A percentile compares a stretch with the other conserved stretches of the same genome.
Conservation (phyloP, 495 filamentous ascomycete species). For the Neurospora sp. region DNA sequence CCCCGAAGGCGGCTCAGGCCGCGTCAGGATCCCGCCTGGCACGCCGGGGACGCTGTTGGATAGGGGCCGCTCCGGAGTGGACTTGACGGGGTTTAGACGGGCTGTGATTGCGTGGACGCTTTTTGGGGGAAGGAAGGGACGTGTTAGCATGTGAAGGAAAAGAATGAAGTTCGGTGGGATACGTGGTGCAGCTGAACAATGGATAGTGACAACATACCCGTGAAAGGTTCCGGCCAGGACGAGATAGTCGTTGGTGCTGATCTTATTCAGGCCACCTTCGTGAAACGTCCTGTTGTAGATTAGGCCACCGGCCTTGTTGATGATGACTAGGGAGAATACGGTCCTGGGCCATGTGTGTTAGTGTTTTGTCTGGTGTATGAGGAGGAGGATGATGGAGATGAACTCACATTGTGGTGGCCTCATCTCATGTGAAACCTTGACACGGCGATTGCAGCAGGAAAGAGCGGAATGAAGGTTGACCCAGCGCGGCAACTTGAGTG, state of each 20-base stretch:
- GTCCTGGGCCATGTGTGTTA: constrained; percentile 45
- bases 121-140: constrained; percentile 14
- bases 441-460: not conserved
- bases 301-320: constrained; percentile 95
- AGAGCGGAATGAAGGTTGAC: not conserved
- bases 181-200: too few relatives aligned
- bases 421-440: constrained; percentile 4
- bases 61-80: constrained; percentile 18
- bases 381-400: not conserved
- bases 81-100: constrained; percentile 54
- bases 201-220: constrained; percentile 42
- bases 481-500: not conserved
- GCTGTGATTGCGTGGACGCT: constrained; percentile 88
- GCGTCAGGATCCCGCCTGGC: constrained; percentile 38
- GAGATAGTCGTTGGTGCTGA: constrained; percentile 88
- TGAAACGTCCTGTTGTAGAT: constrained; percentile 93
- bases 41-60: constrained; percentile 26
- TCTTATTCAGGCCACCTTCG: constrained; percentile 64
- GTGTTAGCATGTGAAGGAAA: not conserved
- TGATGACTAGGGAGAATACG: constrained; percentile 87
- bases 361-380: not conserved
- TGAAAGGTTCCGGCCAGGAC: constrained; percentile 98
- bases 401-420: constrained; percentile 13
- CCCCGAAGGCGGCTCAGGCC: constrained; percentile 53
- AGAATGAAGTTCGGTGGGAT: not conserved